Percentiles rank a stretch among this genome's conserved stretches.
These are phyloP conservation scores for Myxozyma lipomycoides DNA, from an alignment of 805 yeast species.

Conservation along the genomic window DNA sequence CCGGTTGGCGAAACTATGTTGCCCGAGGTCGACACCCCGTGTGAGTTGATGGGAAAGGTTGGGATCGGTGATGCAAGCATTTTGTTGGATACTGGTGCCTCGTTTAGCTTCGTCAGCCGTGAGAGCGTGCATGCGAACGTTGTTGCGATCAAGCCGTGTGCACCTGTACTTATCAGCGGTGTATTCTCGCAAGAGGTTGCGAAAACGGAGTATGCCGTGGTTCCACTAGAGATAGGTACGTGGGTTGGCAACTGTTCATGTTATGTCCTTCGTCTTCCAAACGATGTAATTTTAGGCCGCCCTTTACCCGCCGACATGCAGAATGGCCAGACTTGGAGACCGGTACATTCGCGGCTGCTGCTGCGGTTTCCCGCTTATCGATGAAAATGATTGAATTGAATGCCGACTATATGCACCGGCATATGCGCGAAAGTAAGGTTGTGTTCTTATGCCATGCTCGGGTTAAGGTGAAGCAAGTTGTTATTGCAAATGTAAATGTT, in stretches of 20 bases:
- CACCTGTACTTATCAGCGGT: too few relatives aligned
- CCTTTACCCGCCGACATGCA: neutral
- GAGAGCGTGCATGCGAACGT: too few relatives aligned
- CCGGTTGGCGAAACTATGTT: too few relatives aligned
- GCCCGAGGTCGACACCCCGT: too few relatives aligned
- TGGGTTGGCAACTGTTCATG: neutral
- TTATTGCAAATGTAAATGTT: neutral
- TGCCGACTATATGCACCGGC: neutral
- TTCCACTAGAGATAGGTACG: too few relatives aligned
- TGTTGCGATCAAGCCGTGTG: too few relatives aligned
- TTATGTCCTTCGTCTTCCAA: neutral
- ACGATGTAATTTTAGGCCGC: neutral
- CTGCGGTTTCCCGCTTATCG: neutral
- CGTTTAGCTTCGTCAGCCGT: neutral
- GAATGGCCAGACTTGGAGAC: neutral
- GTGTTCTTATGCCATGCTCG: neutral
- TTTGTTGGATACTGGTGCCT: neutral
- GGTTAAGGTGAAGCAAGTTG: neutral
- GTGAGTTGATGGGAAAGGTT: too few relatives aligned
- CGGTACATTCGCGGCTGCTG: neutral
- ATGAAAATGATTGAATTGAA: too few relatives aligned
- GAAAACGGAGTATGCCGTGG: too few relatives aligned
- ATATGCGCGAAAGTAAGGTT: too few relatives aligned
- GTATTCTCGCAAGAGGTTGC: too few relatives aligned
- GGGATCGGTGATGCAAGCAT: neutral